Evolutionary conservation across 164 flowering plant species (phyloP).

Genomic region (Vitis labrusca): DNA sequence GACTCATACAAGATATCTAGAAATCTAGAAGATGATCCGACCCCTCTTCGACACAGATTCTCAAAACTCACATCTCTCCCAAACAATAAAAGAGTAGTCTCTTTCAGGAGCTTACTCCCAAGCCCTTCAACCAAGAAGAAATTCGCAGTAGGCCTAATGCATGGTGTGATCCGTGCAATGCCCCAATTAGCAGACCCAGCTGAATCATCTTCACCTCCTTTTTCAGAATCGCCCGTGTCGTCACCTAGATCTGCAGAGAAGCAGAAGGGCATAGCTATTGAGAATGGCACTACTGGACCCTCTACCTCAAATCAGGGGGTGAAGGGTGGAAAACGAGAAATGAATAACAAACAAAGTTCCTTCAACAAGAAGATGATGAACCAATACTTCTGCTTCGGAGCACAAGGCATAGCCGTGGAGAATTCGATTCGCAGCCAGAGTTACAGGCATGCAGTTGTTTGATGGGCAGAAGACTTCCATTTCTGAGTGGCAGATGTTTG

Average conservation of each 20-base stretch:
- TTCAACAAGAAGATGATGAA: constrained; percentile 62
- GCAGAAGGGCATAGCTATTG: constrained; percentile 15
- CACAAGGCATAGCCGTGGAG: constrained; percentile 57
- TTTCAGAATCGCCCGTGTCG: constrained; percentile 41
- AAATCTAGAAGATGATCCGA: constrained; percentile 13
- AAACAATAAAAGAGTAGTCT: constrained; percentile 20
- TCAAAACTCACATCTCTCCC: constrained; percentile 18
- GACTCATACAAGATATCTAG: constrained; percentile 9
- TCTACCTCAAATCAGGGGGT: constrained; percentile 17
- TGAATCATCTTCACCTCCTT: constrained; percentile 40
- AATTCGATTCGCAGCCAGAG: constrained; percentile 22
- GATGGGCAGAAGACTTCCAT: neutral
- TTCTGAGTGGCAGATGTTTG: neutral
- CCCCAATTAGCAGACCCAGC: constrained; percentile 33
- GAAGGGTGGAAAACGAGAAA: constrained; percentile 6
- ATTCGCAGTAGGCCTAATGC: constrained; percentile 38
- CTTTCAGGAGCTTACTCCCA: constrained; percentile 25
- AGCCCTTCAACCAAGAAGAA: constrained; percentile 46
- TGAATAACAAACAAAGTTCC: constrained; percentile 29
- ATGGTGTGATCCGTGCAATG: constrained; percentile 37
- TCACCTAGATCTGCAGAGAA: constrained; percentile 40
- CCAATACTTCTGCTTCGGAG: constrained; percentile 75
- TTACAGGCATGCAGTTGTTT: constrained; percentile 15
- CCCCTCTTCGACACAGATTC: constrained; percentile 46
- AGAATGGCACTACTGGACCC: constrained; percentile 12